Evolutionary conservation across 148 eudicot species (phyloP).

Genomic region (Tetragonia tetragonoides): DNA sequence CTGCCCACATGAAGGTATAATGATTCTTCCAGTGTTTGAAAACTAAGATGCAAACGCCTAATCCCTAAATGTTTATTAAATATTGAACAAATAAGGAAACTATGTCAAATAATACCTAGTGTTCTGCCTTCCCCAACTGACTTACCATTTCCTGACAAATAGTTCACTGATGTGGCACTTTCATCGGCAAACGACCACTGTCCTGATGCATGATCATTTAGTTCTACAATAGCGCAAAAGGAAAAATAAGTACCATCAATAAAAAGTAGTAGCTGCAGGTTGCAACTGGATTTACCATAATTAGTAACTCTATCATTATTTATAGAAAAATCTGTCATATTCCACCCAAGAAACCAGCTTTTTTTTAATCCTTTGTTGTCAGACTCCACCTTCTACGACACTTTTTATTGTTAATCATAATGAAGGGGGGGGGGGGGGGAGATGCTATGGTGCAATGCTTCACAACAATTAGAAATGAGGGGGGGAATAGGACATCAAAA

Average conservation of each 20-base stretch:
- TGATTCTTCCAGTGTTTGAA: neutral
- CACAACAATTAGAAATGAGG: no score
- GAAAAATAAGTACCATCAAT: neutral
- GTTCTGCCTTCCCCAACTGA: conserved; percentile 67
- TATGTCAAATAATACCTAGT: conserved; percentile 35
- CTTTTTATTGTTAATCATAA: no score
- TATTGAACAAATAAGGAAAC: neutral
- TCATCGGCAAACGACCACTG: conserved; percentile 63
- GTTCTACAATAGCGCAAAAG: conserved; percentile 31
- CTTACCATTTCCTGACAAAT: conserved; percentile 62
- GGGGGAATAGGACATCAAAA: neutral
- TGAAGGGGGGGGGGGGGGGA: no score
- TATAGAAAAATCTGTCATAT: no score
- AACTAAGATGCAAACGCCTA: neutral
- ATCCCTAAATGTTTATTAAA: neutral
- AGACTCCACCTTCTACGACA: no score
- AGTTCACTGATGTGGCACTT: conserved; percentile 56
- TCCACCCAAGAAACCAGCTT: no score
- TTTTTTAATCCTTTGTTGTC: no score
- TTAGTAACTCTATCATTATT: no score
- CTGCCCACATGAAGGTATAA: conserved; percentile 27
- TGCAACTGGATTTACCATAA: no score
- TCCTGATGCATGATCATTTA: conserved; percentile 46
- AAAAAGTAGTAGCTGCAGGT: no score
- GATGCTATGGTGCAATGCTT: no score